Percentiles rank a stretch among this genome's conserved stretches.
These are phyloP conservation scores for Cladosporium sp. DNA, from an alignment of 2,329 filamentous ascomycete species.

Conservation along the genomic window DNA sequence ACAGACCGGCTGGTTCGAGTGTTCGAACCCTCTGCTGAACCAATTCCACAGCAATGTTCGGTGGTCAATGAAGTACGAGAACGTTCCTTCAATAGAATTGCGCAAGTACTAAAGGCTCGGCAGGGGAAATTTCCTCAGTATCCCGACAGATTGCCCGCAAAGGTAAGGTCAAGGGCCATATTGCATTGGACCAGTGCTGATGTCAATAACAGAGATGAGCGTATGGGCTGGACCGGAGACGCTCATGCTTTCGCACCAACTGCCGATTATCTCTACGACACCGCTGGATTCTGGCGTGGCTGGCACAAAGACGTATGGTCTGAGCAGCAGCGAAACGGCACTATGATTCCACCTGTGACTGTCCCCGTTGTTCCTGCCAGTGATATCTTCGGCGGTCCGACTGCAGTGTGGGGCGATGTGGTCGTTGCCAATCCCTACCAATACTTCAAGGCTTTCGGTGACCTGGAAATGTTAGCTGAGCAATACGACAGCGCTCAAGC, in stretches of 20 bases:
- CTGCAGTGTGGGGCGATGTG: conserved; percentile 40
- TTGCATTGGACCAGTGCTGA: background rate
- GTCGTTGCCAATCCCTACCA: conserved; percentile 35
- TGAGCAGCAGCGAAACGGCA: conserved; percentile 30
- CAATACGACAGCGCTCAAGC: conserved; percentile 36
- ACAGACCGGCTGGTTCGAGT: conserved; percentile 48
- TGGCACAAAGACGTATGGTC: conserved; percentile 49
- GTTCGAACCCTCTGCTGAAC: conserved; percentile 51
- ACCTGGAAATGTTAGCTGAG: conserved; percentile 31
- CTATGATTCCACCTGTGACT: conserved; percentile 22
- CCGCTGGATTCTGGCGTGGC: conserved; percentile 45
- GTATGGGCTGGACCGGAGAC: conserved; percentile 53
- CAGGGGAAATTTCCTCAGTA: conserved; percentile 52
- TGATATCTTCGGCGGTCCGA: conserved; percentile 13
- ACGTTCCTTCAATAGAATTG: no score
- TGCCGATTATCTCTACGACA: conserved; percentile 52
- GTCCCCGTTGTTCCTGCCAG: conserved; percentile 13
- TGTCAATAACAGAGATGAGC: conserved; percentile 42
- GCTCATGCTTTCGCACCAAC: conserved; percentile 49
- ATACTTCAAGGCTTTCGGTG: conserved; percentile 33
- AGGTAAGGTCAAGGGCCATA: background rate
- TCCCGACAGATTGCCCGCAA: conserved; percentile 57
- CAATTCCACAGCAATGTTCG: conserved; percentile 51
- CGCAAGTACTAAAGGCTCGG: background rate
- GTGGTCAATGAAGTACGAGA: conserved; percentile 49